Evolutionary conservation across 306 rosid species (phyloP), one percentile per base, ranked within the genome.

Genomic region (Erythrophleum fordii): DNA sequence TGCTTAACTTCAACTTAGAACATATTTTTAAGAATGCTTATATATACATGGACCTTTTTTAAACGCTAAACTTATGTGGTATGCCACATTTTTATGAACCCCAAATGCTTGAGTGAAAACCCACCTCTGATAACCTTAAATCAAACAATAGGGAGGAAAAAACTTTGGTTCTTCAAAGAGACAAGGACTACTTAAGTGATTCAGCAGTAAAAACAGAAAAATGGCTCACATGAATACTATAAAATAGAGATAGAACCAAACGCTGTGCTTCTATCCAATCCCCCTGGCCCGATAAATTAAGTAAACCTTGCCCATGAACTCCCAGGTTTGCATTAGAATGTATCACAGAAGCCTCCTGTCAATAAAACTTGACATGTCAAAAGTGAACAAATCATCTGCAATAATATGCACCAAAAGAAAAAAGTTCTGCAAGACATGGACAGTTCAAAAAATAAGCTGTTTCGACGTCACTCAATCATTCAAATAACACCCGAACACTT

Each of bases 281-380:
- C 79, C 98, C 99, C 29, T 90, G 93, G 31, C 99, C 99, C 35
- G 99, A 90, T 65, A 96, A 85, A 88, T 96, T 93, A 84, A 96
- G 92, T 55, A 93, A 85, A 84, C 98, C 99, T 92, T 96, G 99
- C 48, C 99, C 99, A 82, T 81, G 97, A 81, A 96, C 98, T 88
- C 97, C 99, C 81, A 96, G 91, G 87, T 96, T 96, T 81, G 99
- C 99, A 92, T 96, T 93, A 81, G 99, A 96, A 81, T 96, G 99
- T 83, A 96, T 93, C 75, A 92, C 93, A 81, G 99, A 96, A 77
- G 97, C 81, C 79, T 88, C 97, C 99, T 96, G 86, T 83, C 34
- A 58, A 76, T 76, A 80, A 76, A 79, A 83, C 76, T 62, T 25
- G 68, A 79, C 49, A 72, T 46, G 78, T 79, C 83, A 83, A 41